phyloP scores from a whole-genome alignment of 805 yeast genomes.

The Kodamaea kakaduensis region DNA sequence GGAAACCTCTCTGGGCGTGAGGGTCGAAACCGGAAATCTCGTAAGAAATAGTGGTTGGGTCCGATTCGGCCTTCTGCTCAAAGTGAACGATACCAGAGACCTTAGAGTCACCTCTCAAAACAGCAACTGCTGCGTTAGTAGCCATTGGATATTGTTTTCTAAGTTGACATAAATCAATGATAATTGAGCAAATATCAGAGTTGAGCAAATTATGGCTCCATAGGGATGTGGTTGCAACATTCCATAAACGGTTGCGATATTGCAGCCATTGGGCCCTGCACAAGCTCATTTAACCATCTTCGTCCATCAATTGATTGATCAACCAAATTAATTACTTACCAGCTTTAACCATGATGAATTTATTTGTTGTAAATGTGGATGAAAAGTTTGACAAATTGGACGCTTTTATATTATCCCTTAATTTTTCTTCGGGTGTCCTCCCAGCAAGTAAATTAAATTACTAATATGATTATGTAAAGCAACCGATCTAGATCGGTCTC shows the following conservation, averaged over 20 bases:
- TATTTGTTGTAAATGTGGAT: background rate
- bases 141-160: too few relatives aligned
- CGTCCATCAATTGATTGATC: too few relatives aligned
- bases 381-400: slow-evolving; percentile 2
- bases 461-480: too few relatives aligned
- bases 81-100: slow-evolving; percentile 85
- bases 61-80: slow-evolving; percentile 75
- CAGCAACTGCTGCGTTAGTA: slow-evolving; percentile 63
- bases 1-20: slow-evolving; percentile 93
- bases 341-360: slow-evolving; percentile 55
- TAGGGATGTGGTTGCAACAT: too few relatives aligned
- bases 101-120: slow-evolving; percentile 89
- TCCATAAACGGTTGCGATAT: too few relatives aligned
- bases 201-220: too few relatives aligned
- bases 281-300: too few relatives aligned
- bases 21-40: slow-evolving; percentile 87
- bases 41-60: slow-evolving; percentile 82
- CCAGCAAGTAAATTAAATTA: too few relatives aligned
- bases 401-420: slow-evolving; percentile 2
- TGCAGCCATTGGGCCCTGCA: too few relatives aligned
- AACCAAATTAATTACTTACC: slow-evolving; percentile 41
- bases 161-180: too few relatives aligned
- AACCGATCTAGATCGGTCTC: too few relatives aligned
- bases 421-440: slow-evolving; percentile 3
- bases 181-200: too few relatives aligned